Conservation (phyloP, 768 basidiomycete species). For the Coprinopsis marcescibilis region DNA sequence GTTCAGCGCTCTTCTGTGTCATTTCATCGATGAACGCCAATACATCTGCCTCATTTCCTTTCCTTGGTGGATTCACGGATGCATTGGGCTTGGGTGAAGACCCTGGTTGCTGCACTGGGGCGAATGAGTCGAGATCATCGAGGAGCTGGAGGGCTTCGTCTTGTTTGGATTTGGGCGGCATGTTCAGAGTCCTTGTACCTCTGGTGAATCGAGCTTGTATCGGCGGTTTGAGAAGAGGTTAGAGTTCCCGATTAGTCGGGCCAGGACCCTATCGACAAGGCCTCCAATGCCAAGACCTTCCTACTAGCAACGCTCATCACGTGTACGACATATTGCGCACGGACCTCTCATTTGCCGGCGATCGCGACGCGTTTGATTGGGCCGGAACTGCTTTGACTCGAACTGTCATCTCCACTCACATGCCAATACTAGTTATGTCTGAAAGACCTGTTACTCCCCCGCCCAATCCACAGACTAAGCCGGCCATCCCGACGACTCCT, state of each 20-base stretch:
- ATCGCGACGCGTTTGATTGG: neutral
- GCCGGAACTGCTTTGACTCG: neutral
- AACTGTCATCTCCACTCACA: too few relatives aligned
- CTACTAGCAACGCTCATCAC: neutral
- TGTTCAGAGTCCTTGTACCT: too few relatives aligned
- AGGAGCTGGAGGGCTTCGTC: conserved; percentile 90
- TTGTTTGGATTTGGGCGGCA: conserved; percentile 64
- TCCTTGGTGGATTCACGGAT: conserved; percentile 18
- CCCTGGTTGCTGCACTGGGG: conserved; percentile 21
- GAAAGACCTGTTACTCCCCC: conserved; percentile 38
- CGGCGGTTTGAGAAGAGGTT: too few relatives aligned
- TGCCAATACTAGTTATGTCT: conserved; percentile 19
- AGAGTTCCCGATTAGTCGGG: too few relatives aligned
- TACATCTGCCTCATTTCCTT: conserved; percentile 72
- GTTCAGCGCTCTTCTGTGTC: conserved; percentile 83
- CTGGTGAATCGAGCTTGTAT: too few relatives aligned
- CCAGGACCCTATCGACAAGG: too few relatives aligned
- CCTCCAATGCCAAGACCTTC: neutral
- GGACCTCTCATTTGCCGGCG: neutral
- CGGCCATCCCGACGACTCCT: conserved; percentile 41
- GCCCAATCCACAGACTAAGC: conserved; percentile 17
- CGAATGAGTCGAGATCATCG: conserved; percentile 87
- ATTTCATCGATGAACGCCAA: conserved; percentile 94
- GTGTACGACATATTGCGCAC: neutral
- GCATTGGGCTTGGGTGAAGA: conserved; percentile 8